A percentile compares a stretch with the other conserved stretches of the same genome.
Conservation (phyloP, 139 green algal genomes). For the Tetradesmus obliquus region DNA sequence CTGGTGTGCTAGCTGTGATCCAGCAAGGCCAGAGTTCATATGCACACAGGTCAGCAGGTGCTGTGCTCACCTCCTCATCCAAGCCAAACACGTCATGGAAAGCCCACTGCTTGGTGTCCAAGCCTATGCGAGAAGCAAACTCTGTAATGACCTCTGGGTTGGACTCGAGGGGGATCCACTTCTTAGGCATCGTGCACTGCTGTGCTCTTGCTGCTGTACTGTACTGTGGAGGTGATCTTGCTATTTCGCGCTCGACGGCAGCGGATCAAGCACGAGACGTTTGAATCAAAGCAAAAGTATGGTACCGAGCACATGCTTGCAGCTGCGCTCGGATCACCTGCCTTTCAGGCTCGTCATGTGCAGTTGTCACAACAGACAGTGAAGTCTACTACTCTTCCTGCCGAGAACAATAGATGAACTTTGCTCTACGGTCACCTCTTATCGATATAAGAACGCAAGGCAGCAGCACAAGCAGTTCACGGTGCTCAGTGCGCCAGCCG, state of each 20-base stretch:
- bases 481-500: not conserved
- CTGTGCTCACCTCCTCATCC: conserved; percentile 67
- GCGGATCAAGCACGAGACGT: not conserved
- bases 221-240: not conserved
- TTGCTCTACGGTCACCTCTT: not conserved
- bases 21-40: not conserved
- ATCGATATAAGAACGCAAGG: not conserved
- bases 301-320: not conserved
- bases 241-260: not conserved
- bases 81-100: conserved; percentile 88
- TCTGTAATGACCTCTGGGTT: conserved; percentile 90
- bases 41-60: not conserved
- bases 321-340: not conserved
- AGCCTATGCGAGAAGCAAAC: conserved; percentile 75
- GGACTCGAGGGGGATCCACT: conserved; percentile 86
- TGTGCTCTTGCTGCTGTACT: not conserved
- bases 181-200: conserved; percentile 38
- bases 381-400: not conserved
- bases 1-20: not conserved
- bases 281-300: not conserved
- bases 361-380: conserved; percentile 3
- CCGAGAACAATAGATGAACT: not conserved
- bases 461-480: not conserved
- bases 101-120: conserved; percentile 58
- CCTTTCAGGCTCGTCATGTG: not conserved